These are phyloP conservation scores for Pelagophyceae sp. DNA, from an alignment of 352 stramenopile species.

Conservation along the genomic window DNA sequence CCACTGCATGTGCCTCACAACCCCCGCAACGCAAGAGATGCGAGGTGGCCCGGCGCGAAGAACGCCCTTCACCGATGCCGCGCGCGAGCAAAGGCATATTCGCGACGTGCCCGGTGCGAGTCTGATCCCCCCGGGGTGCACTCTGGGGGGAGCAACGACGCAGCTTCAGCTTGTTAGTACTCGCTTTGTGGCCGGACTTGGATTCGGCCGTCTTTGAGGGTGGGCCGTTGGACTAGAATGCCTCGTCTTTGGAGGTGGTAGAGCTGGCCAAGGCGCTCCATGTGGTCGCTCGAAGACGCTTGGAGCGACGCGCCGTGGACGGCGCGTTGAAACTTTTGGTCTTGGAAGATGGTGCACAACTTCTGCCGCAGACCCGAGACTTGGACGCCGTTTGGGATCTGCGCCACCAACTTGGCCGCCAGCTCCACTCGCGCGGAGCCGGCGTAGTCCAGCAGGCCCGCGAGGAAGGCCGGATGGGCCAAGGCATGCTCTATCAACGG, in stretches of 20 bases:
- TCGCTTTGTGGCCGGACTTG: too few species aligned
- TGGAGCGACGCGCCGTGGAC: constrained; percentile 8
- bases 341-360: constrained; percentile 23
- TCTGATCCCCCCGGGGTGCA: too few species aligned
- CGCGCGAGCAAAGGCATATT: too few species aligned
- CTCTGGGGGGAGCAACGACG: too few species aligned
- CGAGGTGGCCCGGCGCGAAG: too few species aligned
- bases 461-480: constrained; percentile 8
- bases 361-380: constrained; percentile 18
- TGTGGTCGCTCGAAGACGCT: constrained; percentile 5
- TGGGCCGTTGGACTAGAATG: constrained; percentile 1
- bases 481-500: constrained; percentile 19
- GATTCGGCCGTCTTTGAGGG: not conserved
- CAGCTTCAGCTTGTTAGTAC: too few species aligned
- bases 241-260: constrained; percentile 9
- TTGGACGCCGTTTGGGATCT: constrained; percentile 21
- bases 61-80: too few species aligned
- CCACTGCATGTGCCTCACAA: too few species aligned
- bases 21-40: too few species aligned
- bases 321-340: constrained; percentile 12
- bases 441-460: constrained; percentile 20
- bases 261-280: constrained; percentile 12
- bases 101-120: too few species aligned
- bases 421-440: constrained; percentile 15
- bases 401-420: constrained; percentile 17